Percentiles rank a stretch among this genome's conserved stretches.
Conservation (phyloP, 2,329 filamentous ascomycete genomes). For the Pseudogymnoascus destructans region DNA sequence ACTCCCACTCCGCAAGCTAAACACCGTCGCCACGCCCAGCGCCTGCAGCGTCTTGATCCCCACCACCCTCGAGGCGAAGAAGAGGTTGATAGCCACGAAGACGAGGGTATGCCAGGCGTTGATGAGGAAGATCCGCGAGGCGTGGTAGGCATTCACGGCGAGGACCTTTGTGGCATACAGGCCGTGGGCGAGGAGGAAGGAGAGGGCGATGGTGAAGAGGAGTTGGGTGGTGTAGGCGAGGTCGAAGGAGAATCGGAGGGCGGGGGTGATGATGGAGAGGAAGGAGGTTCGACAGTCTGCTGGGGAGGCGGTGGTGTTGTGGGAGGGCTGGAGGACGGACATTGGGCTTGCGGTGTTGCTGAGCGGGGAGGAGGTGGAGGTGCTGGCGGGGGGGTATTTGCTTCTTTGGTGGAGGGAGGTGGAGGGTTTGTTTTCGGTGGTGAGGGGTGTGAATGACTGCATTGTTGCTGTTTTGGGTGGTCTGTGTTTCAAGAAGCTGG, state of each 20-base stretch:
- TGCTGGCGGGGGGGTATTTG: not conserved
- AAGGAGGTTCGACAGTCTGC: not conserved
- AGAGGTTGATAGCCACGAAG: not conserved
- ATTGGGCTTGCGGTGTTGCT: not conserved
- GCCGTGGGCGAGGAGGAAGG: not conserved
- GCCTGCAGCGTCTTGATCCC: not conserved
- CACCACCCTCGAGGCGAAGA: not conserved
- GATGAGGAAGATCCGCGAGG: not conserved
- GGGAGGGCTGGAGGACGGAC: not conserved
- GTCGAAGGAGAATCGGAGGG: not conserved
- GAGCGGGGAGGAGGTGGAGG: not conserved
- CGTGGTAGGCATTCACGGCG: not conserved
- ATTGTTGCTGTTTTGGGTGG: not conserved
- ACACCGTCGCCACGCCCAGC: not conserved
- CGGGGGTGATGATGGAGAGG: not conserved
- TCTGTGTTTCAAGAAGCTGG: not conserved
- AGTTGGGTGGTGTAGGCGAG: not conserved
- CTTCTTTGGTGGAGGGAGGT: not conserved
- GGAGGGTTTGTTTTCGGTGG: not conserved
- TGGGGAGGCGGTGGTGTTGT: not conserved
- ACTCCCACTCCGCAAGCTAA: not conserved
- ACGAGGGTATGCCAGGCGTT: not conserved
- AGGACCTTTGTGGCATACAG: not conserved
- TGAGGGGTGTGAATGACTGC: slow-evolving; percentile 1
- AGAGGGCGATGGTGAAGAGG: not conserved